A percentile compares a stretch with the other conserved stretches of the same genome.
Conservation (phyloP, 108 stramenopile genomes). For the Fistulifera solaris region DNA sequence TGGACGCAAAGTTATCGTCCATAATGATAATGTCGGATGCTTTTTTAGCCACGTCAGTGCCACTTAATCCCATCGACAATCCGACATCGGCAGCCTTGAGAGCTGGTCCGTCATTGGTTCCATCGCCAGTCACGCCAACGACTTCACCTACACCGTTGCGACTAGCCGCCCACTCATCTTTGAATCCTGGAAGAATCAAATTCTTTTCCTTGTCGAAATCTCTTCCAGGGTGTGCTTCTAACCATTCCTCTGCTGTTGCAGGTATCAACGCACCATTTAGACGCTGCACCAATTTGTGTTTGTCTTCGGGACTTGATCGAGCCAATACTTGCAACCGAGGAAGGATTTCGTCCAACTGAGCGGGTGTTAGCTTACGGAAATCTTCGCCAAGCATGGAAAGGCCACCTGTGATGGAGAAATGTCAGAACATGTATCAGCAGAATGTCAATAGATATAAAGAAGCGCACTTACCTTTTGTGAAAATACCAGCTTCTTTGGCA, state of each 20-base stretch:
- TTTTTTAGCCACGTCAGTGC: constrained; percentile 97
- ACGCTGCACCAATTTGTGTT: constrained; percentile 88
- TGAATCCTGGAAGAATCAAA: constrained; percentile 55
- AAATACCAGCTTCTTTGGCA: constrained; percentile 85
- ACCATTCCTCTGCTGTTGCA: constrained; percentile 44
- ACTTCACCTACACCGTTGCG: constrained; percentile 69
- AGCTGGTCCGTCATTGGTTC: constrained; percentile 96
- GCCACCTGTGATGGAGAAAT: constrained; percentile 28
- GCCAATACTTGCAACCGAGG: constrained; percentile 87
- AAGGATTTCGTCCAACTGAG: constrained; percentile 55
- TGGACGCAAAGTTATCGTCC: constrained; percentile 99
- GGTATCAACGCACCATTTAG: constrained; percentile 78
- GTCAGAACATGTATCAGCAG: background rate
- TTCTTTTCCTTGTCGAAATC: constrained; percentile 51
- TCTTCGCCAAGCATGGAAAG: constrained; percentile 71
- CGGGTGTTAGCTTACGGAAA: constrained; percentile 68
- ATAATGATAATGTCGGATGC: constrained; percentile 98
- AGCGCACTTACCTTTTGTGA: constrained; percentile 40
- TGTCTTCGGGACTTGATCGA: constrained; percentile 91
- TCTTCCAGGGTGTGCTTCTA: constrained; percentile 40
- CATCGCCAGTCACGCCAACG: constrained; percentile 97
- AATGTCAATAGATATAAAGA: background rate
- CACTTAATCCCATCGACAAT: constrained; percentile 93
- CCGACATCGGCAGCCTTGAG: constrained; percentile 97
- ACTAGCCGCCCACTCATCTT: constrained; percentile 49